phyloP scores from a whole-genome alignment of 345 rosid genomes.

The Euphorbia tirucalli region DNA sequence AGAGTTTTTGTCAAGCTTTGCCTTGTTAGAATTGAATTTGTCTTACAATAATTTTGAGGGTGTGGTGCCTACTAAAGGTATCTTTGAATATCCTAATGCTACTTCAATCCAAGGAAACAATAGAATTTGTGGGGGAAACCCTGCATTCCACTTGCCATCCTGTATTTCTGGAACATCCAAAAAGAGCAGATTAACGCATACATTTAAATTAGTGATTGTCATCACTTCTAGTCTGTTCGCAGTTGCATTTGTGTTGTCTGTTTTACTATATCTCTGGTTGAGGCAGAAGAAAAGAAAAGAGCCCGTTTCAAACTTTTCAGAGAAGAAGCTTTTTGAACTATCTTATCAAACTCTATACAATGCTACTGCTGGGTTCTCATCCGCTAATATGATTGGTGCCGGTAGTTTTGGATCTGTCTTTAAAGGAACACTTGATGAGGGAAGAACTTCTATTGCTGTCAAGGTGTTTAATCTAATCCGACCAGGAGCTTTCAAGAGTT shows the following conservation, averaged over 20 bases:
- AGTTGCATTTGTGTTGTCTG: not conserved
- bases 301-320: not conserved
- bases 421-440: slow-evolving; percentile 17
- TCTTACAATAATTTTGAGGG: slow-evolving; percentile 8
- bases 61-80: not conserved
- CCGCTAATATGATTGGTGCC: not conserved
- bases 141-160: not conserved
- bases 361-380: slow-evolving; percentile 12
- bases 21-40: not conserved
- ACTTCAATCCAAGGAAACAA: slow-evolving; percentile 9
- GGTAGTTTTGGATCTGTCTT: slow-evolving; percentile 20
- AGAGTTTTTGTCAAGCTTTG: not conserved
- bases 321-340: not conserved
- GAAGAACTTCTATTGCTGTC: slow-evolving; percentile 2
- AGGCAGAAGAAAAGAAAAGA: slow-evolving; percentile 2
- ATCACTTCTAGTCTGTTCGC: not conserved
- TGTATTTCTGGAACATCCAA: not conserved
- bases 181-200: not conserved
- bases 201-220: not conserved
- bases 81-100: not conserved
- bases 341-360: slow-evolving; percentile 3
- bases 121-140: not conserved
- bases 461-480: slow-evolving; percentile 22
- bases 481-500: slow-evolving; percentile 20
- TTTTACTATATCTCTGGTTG: not conserved